These are phyloP conservation scores for Diaporthe velutina DNA, from an alignment of 2,329 filamentous ascomycete genomes.

Conservation along the genomic window DNA sequence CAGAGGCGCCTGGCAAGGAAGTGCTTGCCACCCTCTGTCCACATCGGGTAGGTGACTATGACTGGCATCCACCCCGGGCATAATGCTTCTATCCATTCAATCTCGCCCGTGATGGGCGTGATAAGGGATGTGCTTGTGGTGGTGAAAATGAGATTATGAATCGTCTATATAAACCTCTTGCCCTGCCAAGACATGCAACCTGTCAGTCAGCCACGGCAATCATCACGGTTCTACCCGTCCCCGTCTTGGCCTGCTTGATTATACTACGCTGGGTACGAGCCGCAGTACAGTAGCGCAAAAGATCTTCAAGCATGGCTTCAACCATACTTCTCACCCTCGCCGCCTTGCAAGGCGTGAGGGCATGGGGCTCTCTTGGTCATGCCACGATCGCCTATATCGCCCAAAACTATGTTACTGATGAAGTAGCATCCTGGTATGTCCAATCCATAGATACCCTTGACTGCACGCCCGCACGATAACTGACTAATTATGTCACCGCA, in stretches of 20 bases:
- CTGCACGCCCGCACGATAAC: background rate
- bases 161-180: background rate
- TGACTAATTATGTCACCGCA: background rate
- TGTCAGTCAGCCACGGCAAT: constrained; percentile 9
- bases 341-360: constrained; percentile 33
- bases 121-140: background rate
- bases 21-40: background rate
- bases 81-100: background rate
- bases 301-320: constrained; percentile 18
- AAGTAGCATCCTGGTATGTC: constrained; percentile 46
- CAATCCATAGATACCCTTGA: too few relatives aligned
- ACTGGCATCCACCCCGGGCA: background rate
- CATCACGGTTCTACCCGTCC: constrained; percentile 19
- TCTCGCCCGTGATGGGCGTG: background rate
- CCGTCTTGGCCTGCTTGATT: constrained; percentile 19
- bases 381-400: constrained; percentile 56
- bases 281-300: background rate
- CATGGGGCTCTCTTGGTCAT: constrained; percentile 50
- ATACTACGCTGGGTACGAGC: background rate
- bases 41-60: constrained; percentile 18
- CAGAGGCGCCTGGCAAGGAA: background rate
- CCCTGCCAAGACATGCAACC: constrained; percentile 18
- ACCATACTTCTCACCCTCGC: constrained; percentile 33
- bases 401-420: constrained; percentile 50
- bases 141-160: background rate